These are phyloP conservation scores for Astraeus odoratus DNA, from an alignment of 768 basidiomycete species.

Conservation along the genomic window DNA sequence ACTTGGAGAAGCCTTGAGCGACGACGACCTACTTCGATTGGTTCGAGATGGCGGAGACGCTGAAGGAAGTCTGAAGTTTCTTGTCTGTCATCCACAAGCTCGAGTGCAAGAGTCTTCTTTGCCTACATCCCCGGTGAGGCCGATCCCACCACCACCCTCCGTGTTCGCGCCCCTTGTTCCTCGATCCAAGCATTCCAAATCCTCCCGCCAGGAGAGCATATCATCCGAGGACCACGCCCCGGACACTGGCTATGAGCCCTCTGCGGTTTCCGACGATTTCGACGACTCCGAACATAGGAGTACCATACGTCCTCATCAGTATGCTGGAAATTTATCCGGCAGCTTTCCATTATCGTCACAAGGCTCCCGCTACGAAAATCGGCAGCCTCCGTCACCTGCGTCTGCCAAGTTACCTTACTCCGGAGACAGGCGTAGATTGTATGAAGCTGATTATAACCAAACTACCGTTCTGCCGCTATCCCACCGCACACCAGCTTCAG, in stretches of 20 bases:
- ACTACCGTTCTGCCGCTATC: slow-evolving; percentile 20
- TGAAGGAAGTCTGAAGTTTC: slow-evolving; percentile 77
- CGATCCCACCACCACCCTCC: slow-evolving; percentile 46
- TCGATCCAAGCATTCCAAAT: slow-evolving; percentile 38
- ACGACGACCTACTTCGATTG: slow-evolving; percentile 64
- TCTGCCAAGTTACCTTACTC: slow-evolving; percentile 21
- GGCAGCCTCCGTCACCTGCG: slow-evolving; percentile 33
- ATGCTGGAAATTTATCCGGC: slow-evolving; percentile 19
- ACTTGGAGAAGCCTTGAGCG: slow-evolving; percentile 63
- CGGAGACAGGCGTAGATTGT: slow-evolving; percentile 20
- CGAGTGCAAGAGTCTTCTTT: slow-evolving; percentile 48
- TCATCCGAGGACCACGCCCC: slow-evolving; percentile 57
- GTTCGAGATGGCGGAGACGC: slow-evolving; percentile 70
- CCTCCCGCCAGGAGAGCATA: slow-evolving; percentile 61
- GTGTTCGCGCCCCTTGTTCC: slow-evolving; percentile 43
- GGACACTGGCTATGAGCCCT: slow-evolving; percentile 62
- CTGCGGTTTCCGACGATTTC: slow-evolving; percentile 44
- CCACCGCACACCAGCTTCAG: slow-evolving; percentile 22
- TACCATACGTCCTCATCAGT: slow-evolving; percentile 36
- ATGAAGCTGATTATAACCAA: slow-evolving; percentile 12
- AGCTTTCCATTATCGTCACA: slow-evolving; percentile 34
- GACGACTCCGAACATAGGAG: slow-evolving; percentile 51
- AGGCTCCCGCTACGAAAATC: slow-evolving; percentile 30
- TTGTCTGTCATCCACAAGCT: slow-evolving; percentile 63
- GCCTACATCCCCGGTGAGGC: slow-evolving; percentile 34